Evolutionary conservation across 352 stramenopile species (phyloP).

Genomic region (Globisporangium parvum): DNA sequence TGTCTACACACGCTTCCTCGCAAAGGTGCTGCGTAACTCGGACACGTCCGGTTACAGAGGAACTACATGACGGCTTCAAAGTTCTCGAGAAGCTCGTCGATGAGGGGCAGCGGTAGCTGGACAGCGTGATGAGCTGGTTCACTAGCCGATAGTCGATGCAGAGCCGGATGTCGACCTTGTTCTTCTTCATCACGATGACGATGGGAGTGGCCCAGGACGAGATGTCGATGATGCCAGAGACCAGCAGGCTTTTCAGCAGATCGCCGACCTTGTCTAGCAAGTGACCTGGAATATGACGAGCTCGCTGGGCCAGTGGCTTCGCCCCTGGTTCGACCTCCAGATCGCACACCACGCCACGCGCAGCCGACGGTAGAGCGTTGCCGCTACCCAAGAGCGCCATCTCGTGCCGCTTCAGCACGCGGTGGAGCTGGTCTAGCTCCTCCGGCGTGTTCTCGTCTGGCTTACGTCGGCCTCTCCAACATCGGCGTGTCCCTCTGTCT

Average conservation of each 20-base stretch:
- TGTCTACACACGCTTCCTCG: too few relatives aligned
- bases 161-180: conserved; percentile 6
- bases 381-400: neutral
- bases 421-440: neutral
- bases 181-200: conserved; percentile 16
- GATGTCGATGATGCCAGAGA: neutral
- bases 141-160: conserved; percentile 18
- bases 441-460: neutral
- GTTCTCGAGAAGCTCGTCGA: conserved; percentile 20
- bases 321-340: neutral
- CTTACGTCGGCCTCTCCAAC: neutral
- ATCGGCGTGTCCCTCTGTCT: neutral
- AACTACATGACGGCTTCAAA: conserved; percentile 15
- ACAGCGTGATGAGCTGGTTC: conserved; percentile 16
- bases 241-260: neutral
- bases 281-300: neutral
- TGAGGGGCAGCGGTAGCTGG: conserved; percentile 18
- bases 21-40: too few relatives aligned
- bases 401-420: neutral
- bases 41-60: too few relatives aligned
- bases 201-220: neutral
- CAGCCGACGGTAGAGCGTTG: neutral
- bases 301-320: neutral
- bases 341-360: neutral
- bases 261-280: neutral